phyloP scores from a whole-genome alignment of 768 basidiomycete species.

The Psilocybe subaeruginosa region DNA sequence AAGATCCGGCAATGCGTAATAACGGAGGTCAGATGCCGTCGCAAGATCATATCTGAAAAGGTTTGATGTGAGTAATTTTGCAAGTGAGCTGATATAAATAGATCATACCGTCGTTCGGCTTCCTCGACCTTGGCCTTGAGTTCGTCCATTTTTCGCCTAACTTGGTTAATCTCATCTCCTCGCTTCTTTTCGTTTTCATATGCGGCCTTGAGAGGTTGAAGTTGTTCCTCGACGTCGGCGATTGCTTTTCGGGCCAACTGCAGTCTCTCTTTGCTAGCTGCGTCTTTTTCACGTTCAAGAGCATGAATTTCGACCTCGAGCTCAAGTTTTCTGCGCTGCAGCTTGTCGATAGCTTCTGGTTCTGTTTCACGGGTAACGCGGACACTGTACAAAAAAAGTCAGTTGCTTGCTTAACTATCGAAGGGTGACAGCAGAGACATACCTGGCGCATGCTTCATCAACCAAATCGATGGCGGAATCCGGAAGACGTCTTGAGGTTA shows the following conservation, averaged over 20 bases:
- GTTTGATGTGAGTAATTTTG: slow-evolving; percentile 3
- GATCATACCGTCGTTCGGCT: slow-evolving; percentile 78
- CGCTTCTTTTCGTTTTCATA: slow-evolving; percentile 87
- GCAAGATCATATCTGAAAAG: slow-evolving; percentile 62
- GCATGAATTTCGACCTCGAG: slow-evolving; percentile 96
- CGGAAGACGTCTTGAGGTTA: slow-evolving; percentile 79
- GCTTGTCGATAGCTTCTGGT: slow-evolving; percentile 90
- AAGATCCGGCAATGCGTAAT: slow-evolving; percentile 91
- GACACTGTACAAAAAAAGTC: slow-evolving; percentile 48
- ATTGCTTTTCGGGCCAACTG: slow-evolving; percentile 74
- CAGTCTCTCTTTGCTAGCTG: slow-evolving; percentile 84
- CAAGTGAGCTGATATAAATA: neutral
- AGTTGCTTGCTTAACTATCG: neutral
- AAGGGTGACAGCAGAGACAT: slow-evolving; percentile 24
- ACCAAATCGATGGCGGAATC: slow-evolving; percentile 91
- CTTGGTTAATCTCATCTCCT: slow-evolving; percentile 77
- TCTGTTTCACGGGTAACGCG: slow-evolving; percentile 94
- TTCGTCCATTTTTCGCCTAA: slow-evolving; percentile 86
- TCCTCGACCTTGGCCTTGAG: slow-evolving; percentile 91
- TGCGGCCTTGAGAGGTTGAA: slow-evolving; percentile 79
- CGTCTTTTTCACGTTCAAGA: slow-evolving; percentile 88
- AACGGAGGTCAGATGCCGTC: slow-evolving; percentile 86
- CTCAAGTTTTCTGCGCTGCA: slow-evolving; percentile 87
- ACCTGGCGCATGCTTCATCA: slow-evolving; percentile 92
- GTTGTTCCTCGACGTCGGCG: slow-evolving; percentile 82